A percentile compares a stretch with the other conserved stretches of the same genome.
Conservation (phyloP, 257 asterid genomes). For the Linderniella brevidens region DNA sequence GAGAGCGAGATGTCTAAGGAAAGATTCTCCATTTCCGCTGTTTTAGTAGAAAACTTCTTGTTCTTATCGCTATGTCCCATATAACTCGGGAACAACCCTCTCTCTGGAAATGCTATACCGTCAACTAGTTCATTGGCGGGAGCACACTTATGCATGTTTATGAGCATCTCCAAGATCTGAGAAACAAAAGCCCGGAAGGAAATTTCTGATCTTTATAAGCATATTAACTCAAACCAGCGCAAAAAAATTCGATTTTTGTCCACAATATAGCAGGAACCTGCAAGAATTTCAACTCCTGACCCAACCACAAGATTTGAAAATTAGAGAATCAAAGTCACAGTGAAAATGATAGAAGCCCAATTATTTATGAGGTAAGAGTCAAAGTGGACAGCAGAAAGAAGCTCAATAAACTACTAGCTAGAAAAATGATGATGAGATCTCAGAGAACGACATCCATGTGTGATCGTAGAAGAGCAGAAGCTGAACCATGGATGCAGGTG, state of each 20-base stretch:
- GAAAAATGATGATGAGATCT: neutral
- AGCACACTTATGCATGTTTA: constrained; percentile 17
- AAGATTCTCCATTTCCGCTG: constrained; percentile 27
- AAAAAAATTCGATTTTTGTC: neutral
- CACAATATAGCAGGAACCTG: neutral
- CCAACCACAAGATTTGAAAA: neutral
- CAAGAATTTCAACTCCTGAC: neutral
- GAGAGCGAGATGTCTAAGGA: constrained; percentile 16
- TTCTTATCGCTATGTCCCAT: constrained; percentile 29
- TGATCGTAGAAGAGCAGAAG: neutral
- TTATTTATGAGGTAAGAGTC: no score
- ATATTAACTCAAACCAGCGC: constrained; percentile 12
- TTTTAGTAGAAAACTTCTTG: constrained; percentile 8
- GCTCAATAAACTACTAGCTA: neutral
- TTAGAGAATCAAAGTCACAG: neutral
- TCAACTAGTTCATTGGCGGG: constrained; percentile 10
- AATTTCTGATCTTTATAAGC: constrained; percentile 20
- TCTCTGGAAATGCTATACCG: neutral
- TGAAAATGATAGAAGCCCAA: no score
- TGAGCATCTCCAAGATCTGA: constrained; percentile 14
- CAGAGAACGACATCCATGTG: neutral
- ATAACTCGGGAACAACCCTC: constrained; percentile 9
- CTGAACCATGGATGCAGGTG: neutral
- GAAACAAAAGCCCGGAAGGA: constrained; percentile 16
- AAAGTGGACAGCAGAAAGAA: neutral